These are phyloP conservation scores for Bryum argenteum DNA, from an alignment of 225 moss, liverwort and hornwort genomes.

Conservation along the genomic window DNA sequence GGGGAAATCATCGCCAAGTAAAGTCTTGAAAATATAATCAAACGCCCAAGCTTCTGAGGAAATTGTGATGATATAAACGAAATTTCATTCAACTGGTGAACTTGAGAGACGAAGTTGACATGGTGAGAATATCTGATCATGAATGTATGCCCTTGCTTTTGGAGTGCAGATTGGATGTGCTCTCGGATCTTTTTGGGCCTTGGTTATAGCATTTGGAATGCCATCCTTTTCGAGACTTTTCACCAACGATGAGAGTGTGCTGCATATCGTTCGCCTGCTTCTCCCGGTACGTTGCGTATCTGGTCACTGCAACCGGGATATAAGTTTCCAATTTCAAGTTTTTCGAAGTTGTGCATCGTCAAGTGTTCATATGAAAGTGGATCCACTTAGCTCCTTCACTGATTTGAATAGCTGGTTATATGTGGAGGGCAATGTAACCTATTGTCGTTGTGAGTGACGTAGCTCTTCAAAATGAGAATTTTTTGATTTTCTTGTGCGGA, in stretches of 20 bases:
- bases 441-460: slow-evolving; percentile 1
- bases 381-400: slow-evolving; percentile 12
- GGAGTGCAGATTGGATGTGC: slow-evolving; percentile 47
- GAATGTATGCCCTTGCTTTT: too few species aligned
- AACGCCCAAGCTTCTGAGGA: too few species aligned
- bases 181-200: slow-evolving; percentile 39
- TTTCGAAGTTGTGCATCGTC: slow-evolving; percentile 1
- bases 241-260: slow-evolving; percentile 45
- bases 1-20: not conserved
- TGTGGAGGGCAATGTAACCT: not conserved
- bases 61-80: too few species aligned
- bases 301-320: not conserved
- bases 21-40: not conserved
- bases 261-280: slow-evolving; percentile 41
- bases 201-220: slow-evolving; percentile 46
- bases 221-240: slow-evolving; percentile 50
- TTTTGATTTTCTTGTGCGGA: not conserved
- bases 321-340: not conserved
- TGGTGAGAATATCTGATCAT: slow-evolving; percentile 16
- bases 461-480: not conserved
- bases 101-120: slow-evolving; percentile 15
- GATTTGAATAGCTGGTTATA: not conserved
- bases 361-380: slow-evolving; percentile 11
- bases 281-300: slow-evolving; percentile 37
- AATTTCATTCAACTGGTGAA: too few species aligned